Percentiles rank a stretch among this genome's conserved stretches.
Evolutionary conservation across 2,329 filamentous ascomycete species (phyloP).

Genomic region (Colletotrichum sp.): DNA sequence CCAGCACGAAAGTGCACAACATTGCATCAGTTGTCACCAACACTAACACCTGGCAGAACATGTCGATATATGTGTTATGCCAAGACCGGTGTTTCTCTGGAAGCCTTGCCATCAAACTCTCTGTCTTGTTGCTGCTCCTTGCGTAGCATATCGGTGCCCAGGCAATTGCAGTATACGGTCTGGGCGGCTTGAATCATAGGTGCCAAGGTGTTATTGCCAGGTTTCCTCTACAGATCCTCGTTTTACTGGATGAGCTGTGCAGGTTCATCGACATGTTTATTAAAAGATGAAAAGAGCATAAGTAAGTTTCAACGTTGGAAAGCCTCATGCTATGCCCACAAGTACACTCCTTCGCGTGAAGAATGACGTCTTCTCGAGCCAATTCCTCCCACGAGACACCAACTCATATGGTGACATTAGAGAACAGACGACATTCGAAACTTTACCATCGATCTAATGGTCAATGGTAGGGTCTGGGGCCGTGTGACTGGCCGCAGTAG

Average conservation of each 20-base stretch:
- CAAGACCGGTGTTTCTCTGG: too few relatives aligned
- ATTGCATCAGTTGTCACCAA: too few relatives aligned
- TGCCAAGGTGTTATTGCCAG: too few relatives aligned
- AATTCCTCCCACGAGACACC: background rate
- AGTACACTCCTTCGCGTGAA: background rate
- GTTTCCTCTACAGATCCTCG: too few relatives aligned
- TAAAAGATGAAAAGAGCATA: rapidly evolving
- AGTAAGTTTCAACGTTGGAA: background rate
- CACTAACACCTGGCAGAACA: too few relatives aligned
- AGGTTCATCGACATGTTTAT: rapidly evolving
- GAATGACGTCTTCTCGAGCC: background rate
- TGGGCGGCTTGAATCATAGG: too few relatives aligned
- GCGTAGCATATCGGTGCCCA: too few relatives aligned
- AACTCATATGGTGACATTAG: background rate
- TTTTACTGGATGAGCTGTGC: background rate
- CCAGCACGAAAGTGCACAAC: too few relatives aligned
- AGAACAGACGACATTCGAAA: background rate
- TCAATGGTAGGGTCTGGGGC: background rate
- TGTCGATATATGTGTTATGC: too few relatives aligned
- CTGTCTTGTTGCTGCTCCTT: too few relatives aligned
- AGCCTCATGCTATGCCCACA: background rate
- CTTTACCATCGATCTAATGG: background rate
- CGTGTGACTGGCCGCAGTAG: background rate
- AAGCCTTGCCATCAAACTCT: too few relatives aligned
- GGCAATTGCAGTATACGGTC: too few relatives aligned